These are phyloP conservation scores for Ogataea trehaloabstinens DNA, from an alignment of 805 yeast species.

Conservation along the genomic window DNA sequence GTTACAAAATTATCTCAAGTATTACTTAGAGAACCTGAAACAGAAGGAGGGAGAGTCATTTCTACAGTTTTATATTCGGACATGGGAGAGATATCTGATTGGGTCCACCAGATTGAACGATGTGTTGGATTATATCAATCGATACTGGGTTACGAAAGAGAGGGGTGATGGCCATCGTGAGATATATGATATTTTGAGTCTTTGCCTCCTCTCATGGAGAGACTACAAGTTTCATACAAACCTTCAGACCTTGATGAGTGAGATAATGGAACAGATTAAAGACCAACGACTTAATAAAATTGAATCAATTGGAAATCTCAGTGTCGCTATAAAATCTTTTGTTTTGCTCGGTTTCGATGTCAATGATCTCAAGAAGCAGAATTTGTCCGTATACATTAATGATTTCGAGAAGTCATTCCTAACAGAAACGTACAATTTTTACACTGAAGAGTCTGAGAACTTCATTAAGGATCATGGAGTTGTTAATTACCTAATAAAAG, in stretches of 20 bases:
- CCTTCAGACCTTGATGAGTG: constrained; percentile 56
- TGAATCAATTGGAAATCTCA: constrained; percentile 63
- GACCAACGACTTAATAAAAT: constrained; percentile 76
- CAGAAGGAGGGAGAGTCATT: constrained; percentile 63
- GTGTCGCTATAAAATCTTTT: constrained; percentile 78
- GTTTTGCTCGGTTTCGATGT: constrained; percentile 88
- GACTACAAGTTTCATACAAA: constrained; percentile 72
- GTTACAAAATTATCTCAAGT: constrained; percentile 61
- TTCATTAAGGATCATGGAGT: constrained; percentile 75
- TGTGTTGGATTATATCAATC: constrained; percentile 90
- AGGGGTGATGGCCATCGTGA: constrained; percentile 89
- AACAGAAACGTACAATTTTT: constrained; percentile 63
- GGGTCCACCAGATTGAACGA: constrained; percentile 92
- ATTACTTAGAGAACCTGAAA: constrained; percentile 52
- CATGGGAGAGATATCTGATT: constrained; percentile 85
- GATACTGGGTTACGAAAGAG: constrained; percentile 97
- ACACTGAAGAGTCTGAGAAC: constrained; percentile 61
- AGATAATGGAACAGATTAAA: constrained; percentile 73
- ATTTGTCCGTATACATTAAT: constrained; percentile 75
- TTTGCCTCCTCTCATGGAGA: constrained; percentile 87
- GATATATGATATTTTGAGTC: constrained; percentile 86
- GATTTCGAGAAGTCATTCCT: constrained; percentile 78
- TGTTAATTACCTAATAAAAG: constrained; percentile 86
- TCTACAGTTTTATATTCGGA: constrained; percentile 76
- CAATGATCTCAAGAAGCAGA: constrained; percentile 83